These are phyloP conservation scores for Echeveria elegans DNA, from an alignment of 164 flowering plant genomes.

Conservation along the genomic window DNA sequence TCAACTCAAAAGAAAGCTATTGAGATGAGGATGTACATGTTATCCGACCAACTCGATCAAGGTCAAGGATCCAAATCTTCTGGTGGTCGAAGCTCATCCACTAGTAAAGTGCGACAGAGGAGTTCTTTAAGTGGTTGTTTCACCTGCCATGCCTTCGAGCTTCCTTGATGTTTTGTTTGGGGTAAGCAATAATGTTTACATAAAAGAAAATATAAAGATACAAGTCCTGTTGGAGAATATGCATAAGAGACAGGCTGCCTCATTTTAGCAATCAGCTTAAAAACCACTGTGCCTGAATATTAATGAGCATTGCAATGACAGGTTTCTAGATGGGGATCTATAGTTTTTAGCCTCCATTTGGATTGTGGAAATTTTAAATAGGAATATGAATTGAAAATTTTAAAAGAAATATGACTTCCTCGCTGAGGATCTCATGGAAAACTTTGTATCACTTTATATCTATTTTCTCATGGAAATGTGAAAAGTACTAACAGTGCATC, in stretches of 20 bases:
- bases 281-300: too few relatives aligned
- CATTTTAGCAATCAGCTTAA: neutral
- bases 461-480: too few relatives aligned
- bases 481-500: too few relatives aligned
- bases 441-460: too few relatives aligned
- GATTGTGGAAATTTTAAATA: too few relatives aligned
- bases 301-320: too few relatives aligned
- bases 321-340: too few relatives aligned
- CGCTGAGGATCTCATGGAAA: too few relatives aligned
- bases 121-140: conserved; percentile 19
- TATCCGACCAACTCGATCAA: conserved; percentile 11
- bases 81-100: conserved; percentile 12
- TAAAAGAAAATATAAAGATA: neutral
- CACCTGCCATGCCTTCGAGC: conserved; percentile 13
- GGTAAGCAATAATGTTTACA: neutral
- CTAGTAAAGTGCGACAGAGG: conserved; percentile 11
- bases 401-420: too few relatives aligned
- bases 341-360: too few relatives aligned
- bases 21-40: conserved; percentile 35
- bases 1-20: conserved; percentile 38
- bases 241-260: neutral
- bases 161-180: neutral
- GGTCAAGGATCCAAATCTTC: conserved; percentile 7
- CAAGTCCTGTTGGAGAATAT: neutral
- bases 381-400: too few relatives aligned